Percentiles rank a stretch among this genome's conserved stretches.
Conservation (phyloP, 257 asterid species). For the Osmanthus fragrans region DNA sequence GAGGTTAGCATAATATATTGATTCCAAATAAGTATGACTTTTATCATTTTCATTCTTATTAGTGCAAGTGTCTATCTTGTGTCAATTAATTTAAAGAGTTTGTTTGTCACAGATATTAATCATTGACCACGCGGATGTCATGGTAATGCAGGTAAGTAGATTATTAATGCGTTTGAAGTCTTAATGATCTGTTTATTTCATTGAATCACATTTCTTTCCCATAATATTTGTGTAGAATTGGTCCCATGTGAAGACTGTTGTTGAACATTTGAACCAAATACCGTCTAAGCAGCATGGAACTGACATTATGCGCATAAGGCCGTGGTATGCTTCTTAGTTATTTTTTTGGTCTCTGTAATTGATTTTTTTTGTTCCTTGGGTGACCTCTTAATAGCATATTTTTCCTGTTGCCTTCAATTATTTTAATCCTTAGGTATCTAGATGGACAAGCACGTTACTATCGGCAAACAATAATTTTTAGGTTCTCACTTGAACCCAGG, state of each 20-base stretch:
- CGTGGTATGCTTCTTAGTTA: conserved; percentile 58
- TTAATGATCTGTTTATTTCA: conserved; percentile 13
- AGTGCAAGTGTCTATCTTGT: conserved; percentile 14
- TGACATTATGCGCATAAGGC: conserved; percentile 93
- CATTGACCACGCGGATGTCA: conserved; percentile 90
- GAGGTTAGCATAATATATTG: conserved; percentile 52
- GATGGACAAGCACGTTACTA: conserved; percentile 88
- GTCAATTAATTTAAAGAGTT: conserved; percentile 19
- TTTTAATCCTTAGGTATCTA: conserved; percentile 59
- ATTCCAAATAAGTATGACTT: neutral
- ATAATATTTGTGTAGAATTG: conserved; percentile 67
- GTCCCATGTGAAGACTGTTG: conserved; percentile 81
- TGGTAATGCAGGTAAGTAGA: conserved; percentile 79
- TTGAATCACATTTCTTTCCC: conserved; percentile 6
- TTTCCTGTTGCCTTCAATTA: conserved; percentile 16
- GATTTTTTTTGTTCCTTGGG: conserved; percentile 12
- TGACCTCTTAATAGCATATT: conserved; percentile 6
- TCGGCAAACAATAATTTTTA: conserved; percentile 80
- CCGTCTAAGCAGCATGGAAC: conserved; percentile 90
- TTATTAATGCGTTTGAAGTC: conserved; percentile 16
- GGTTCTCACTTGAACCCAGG: conserved; percentile 91
- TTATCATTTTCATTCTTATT: conserved; percentile 11
- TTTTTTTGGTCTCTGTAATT: too few species aligned
- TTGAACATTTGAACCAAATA: conserved; percentile 65
- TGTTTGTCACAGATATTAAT: conserved; percentile 65